Percentiles rank a stretch among this genome's conserved stretches.
phyloP scores from a whole-genome alignment of 2,329 filamentous ascomycete species.

The Monilinia aucupariae region DNA sequence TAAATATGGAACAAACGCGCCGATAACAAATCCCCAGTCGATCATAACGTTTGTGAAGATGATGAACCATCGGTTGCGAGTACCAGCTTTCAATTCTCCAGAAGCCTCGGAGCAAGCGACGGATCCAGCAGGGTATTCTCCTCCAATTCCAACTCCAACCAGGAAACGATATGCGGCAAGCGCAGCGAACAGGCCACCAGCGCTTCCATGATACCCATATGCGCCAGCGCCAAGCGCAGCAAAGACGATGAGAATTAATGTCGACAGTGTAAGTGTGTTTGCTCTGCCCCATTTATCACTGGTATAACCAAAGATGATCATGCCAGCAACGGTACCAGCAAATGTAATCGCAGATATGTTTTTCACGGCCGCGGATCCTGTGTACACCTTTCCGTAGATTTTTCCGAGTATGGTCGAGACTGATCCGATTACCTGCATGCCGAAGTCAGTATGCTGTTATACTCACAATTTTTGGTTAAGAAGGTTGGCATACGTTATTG shows the following conservation, averaged over 20 bases:
- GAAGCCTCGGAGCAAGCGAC: constrained; percentile 81
- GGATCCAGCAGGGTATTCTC: constrained; percentile 76
- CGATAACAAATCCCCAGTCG: constrained; percentile 69
- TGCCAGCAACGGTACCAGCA: constrained; percentile 77
- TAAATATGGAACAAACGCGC: constrained; percentile 69
- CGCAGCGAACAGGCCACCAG: constrained; percentile 68
- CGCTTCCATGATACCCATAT: constrained; percentile 65
- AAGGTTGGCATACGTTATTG: constrained; percentile 59
- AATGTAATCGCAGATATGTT: constrained; percentile 82
- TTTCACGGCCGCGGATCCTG: constrained; percentile 59
- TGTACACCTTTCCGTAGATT: constrained; percentile 67
- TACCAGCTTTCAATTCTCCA: constrained; percentile 72
- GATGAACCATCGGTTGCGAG: constrained; percentile 86
- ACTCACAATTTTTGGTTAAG: background rate
- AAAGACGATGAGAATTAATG: constrained; percentile 78
- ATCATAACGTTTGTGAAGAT: constrained; percentile 87
- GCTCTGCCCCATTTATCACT: constrained; percentile 82
- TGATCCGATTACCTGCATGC: constrained; percentile 66
- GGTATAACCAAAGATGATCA: constrained; percentile 73
- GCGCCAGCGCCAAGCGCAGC: constrained; percentile 72
- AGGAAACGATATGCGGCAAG: constrained; percentile 83
- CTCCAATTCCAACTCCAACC: constrained; percentile 59
- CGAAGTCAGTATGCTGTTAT: background rate
- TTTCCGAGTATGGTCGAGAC: constrained; percentile 69
- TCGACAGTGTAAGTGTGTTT: constrained; percentile 74